Percentiles rank a stretch among this genome's conserved stretches.
These are phyloP conservation scores for Hydnomerulius pinastri DNA, from an alignment of 768 basidiomycete genomes.

Conservation along the genomic window DNA sequence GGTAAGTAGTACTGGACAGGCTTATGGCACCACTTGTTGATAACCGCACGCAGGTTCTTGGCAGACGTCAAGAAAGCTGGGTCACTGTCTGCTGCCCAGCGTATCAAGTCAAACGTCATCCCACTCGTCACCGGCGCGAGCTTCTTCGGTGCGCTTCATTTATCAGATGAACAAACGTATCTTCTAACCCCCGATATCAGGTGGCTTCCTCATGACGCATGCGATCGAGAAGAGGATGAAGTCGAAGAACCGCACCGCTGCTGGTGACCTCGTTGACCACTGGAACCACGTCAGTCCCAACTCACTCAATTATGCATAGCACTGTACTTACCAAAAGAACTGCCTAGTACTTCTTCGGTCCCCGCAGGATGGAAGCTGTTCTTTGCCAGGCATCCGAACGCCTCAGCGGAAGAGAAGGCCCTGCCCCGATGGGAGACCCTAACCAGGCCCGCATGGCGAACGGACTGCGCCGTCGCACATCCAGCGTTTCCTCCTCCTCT, in stretches of 20 bases:
- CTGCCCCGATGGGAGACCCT: slow-evolving; percentile 22
- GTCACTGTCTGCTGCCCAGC: slow-evolving; percentile 36
- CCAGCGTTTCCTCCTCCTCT: slow-evolving; percentile 1
- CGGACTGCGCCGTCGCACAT: slow-evolving; percentile 13
- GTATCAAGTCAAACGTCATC: slow-evolving; percentile 32
- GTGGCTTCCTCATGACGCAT: slow-evolving; percentile 16
- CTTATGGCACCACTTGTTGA: background rate
- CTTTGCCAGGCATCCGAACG: slow-evolving; percentile 35
- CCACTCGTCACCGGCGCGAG: slow-evolving; percentile 33
- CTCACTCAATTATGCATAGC: background rate
- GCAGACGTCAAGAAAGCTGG: slow-evolving; percentile 36
- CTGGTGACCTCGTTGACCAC: slow-evolving; percentile 43
- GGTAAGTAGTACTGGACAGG: slow-evolving; percentile 22
- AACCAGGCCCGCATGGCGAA: slow-evolving; percentile 20
- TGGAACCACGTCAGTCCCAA: slow-evolving; percentile 54
- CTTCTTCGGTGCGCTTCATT: slow-evolving; percentile 19
- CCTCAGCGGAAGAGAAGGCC: slow-evolving; percentile 26
- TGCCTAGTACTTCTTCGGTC: slow-evolving; percentile 49
- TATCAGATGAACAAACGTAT: background rate
- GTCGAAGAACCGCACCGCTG: slow-evolving; percentile 39
- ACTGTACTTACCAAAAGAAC: background rate
- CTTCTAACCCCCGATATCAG: slow-evolving; percentile 10
- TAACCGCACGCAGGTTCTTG: slow-evolving; percentile 37
- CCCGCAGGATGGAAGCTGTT: slow-evolving; percentile 44
- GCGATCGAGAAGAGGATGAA: slow-evolving; percentile 28